These are phyloP conservation scores for Chenopodium suecicum DNA, from an alignment of 148 eudicot genomes.

Conservation along the genomic window DNA sequence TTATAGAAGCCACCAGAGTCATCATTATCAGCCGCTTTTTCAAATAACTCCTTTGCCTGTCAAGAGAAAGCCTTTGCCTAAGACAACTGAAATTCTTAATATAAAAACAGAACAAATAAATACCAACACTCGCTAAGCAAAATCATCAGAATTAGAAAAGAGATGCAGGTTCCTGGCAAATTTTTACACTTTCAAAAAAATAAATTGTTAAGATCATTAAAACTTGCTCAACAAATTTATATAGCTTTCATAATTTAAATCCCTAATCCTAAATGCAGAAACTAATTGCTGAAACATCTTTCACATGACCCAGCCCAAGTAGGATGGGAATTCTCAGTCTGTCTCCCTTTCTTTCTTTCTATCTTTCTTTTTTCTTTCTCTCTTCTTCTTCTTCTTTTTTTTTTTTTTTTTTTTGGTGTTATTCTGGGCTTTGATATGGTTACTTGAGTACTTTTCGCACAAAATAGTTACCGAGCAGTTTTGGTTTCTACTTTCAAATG, in stretches of 20 bases:
- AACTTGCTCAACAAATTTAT: background rate
- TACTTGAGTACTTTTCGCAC: background rate
- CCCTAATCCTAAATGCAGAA: background rate
- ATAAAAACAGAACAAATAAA: background rate
- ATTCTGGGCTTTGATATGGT: background rate
- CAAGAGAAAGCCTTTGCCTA: background rate
- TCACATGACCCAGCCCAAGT: background rate
- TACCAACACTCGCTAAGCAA: background rate
- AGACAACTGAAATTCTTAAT: background rate
- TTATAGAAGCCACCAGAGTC: slow-evolving; percentile 91
- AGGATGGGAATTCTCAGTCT: background rate
- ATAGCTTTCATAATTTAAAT: background rate
- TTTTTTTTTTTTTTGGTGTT: background rate
- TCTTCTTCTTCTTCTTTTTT: too few relatives aligned
- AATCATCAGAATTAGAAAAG: background rate
- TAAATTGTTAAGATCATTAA: background rate
- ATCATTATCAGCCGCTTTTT: slow-evolving; percentile 76
- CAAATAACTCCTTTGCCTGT: slow-evolving; percentile 93
- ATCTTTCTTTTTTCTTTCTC: too few relatives aligned
- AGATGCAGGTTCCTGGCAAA: background rate
- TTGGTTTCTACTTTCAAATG: background rate
- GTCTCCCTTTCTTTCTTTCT: too few relatives aligned
- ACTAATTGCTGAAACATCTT: background rate
- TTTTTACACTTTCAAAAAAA: background rate
- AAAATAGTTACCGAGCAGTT: background rate